Evolutionary conservation across 1,139 yeast genomes (phyloP).

Genomic region (Taiozyma sp.): DNA sequence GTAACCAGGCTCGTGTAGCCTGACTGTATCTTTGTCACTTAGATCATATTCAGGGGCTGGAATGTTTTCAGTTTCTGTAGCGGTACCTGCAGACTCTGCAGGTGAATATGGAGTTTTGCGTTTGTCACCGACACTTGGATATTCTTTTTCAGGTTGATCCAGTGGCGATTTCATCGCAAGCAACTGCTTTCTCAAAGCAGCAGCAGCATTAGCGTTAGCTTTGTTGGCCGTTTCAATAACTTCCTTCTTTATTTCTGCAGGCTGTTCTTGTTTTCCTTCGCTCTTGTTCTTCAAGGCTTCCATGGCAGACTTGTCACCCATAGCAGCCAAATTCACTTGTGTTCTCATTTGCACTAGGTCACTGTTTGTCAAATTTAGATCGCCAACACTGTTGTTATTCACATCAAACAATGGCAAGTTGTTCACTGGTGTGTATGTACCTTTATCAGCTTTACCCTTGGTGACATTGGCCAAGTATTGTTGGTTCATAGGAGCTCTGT

Average conservation of each 20-base stretch:
- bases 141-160: background rate
- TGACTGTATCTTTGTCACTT: slow-evolving; percentile 48
- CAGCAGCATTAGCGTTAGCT: slow-evolving; percentile 37
- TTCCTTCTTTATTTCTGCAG: slow-evolving; percentile 26
- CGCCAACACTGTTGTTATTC: slow-evolving; percentile 63
- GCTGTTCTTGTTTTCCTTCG: slow-evolving; percentile 22
- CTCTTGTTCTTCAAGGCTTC: slow-evolving; percentile 46
- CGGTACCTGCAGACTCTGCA: background rate
- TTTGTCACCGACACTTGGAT: slow-evolving; percentile 11
- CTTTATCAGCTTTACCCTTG: slow-evolving; percentile 63
- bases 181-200: slow-evolving; percentile 34
- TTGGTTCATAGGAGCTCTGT: slow-evolving; percentile 12
- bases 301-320: slow-evolving; percentile 72
- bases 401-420: slow-evolving; percentile 76
- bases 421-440: slow-evolving; percentile 67
- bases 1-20: slow-evolving; percentile 86
- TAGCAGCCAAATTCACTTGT: slow-evolving; percentile 68
- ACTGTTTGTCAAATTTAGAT: slow-evolving; percentile 62
- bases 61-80: slow-evolving; percentile 4
- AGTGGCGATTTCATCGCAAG: slow-evolving; percentile 17
- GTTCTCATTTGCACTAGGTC: slow-evolving; percentile 69
- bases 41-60: slow-evolving; percentile 26
- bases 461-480: slow-evolving; percentile 29
- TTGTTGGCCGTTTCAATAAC: slow-evolving; percentile 30
- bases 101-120: slow-evolving; percentile 1